These are phyloP conservation scores for Rubroshorea leprosula DNA, from an alignment of 345 rosid genomes.

Conservation along the genomic window DNA sequence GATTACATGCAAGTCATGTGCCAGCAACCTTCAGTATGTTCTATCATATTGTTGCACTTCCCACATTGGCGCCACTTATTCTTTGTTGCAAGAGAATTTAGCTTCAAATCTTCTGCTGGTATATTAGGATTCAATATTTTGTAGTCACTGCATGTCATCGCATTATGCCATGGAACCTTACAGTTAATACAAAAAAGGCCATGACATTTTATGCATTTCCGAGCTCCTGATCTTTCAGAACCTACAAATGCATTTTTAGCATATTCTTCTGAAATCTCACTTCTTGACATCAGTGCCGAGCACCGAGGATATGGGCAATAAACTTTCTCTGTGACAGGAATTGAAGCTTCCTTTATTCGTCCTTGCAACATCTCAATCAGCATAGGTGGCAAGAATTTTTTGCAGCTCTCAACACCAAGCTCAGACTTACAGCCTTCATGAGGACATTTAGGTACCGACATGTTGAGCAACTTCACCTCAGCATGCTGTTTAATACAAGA, in stretches of 20 bases:
- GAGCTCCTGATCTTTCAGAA: conserved; percentile 19
- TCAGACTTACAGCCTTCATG: conserved; percentile 44
- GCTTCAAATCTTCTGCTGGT: conserved; percentile 33
- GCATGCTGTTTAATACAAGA: conserved; percentile 59
- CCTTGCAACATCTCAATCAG: conserved; percentile 31
- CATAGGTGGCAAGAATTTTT: conserved; percentile 41
- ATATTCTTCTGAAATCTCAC: conserved; percentile 22
- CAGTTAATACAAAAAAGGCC: conserved; percentile 47
- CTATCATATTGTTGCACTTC: conserved; percentile 52
- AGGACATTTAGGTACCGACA: conserved; percentile 47
- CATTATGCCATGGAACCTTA: conserved; percentile 59
- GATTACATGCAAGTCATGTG: conserved; percentile 68
- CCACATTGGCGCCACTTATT: conserved; percentile 56
- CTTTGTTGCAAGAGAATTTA: conserved; percentile 39
- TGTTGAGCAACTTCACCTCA: conserved; percentile 47
- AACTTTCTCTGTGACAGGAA: conserved; percentile 42
- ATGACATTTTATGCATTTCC: conserved; percentile 46
- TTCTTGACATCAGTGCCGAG: conserved; percentile 51
- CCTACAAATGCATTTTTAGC: conserved; percentile 17
- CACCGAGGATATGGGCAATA: conserved; percentile 65
- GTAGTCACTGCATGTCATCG: conserved; percentile 35
- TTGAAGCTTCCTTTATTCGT: conserved; percentile 47
- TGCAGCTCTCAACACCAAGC: conserved; percentile 36
- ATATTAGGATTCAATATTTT: conserved; percentile 34
- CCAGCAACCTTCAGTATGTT: conserved; percentile 54